Conservation (phyloP, 306 rosid genomes). For the Dicorynia guianensis region DNA sequence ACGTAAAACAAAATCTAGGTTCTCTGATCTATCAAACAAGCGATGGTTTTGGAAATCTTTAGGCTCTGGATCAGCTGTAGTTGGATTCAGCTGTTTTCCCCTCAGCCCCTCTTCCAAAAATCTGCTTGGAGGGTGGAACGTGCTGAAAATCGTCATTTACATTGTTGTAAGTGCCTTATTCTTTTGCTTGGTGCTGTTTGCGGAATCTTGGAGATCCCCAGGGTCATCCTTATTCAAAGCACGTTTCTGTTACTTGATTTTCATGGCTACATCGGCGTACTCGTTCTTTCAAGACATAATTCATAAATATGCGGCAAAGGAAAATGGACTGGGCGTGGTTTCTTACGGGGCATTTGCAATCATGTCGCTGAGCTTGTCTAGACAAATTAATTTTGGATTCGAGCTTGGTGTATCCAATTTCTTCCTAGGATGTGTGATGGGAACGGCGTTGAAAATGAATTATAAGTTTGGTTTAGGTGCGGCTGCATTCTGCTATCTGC, state of each 20-base stretch:
- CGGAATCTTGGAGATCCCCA: not conserved
- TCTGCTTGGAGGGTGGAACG: not conserved
- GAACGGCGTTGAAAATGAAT: not conserved
- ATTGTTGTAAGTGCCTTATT: not conserved
- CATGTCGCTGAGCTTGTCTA: conserved; percentile 2
- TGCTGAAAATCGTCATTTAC: not conserved
- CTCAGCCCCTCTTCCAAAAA: not conserved
- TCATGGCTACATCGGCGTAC: not conserved
- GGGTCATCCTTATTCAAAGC: not conserved
- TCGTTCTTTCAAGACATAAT: not conserved
- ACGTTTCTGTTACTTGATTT: not conserved
- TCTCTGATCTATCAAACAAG: not conserved
- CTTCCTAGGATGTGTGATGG: not conserved
- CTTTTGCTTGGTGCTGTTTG: not conserved
- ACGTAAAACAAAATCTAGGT: no score
- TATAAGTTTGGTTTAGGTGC: not conserved
- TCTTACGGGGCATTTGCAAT: not conserved
- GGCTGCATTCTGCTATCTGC: not conserved
- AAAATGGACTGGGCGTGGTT: not conserved
- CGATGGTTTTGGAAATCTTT: not conserved
- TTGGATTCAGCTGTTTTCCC: not conserved
- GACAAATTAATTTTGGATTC: not conserved
- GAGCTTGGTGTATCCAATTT: not conserved
- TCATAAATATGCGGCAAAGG: not conserved
- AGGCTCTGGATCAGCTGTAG: not conserved